These are phyloP conservation scores for Hypholoma fasciculare DNA, from an alignment of 768 basidiomycete species.

Conservation along the genomic window DNA sequence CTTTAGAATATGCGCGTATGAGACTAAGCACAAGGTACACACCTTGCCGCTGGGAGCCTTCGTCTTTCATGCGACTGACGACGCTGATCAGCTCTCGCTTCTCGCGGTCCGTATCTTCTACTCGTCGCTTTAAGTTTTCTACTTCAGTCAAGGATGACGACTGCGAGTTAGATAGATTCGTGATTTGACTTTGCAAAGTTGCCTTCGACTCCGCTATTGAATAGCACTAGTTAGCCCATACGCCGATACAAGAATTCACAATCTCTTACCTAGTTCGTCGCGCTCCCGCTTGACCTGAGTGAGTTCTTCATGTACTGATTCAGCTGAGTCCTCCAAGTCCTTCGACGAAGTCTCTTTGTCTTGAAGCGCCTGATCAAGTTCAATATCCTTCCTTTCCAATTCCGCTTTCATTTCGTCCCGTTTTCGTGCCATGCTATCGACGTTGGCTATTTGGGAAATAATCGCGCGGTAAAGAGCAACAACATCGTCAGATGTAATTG, in stretches of 20 bases:
- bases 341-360: slow-evolving; percentile 66
- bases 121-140: slow-evolving; percentile 54
- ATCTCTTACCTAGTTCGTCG: slow-evolving; percentile 59
- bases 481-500: slow-evolving; percentile 60
- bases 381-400: slow-evolving; percentile 71
- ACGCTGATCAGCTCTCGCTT: slow-evolving; percentile 87
- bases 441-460: slow-evolving; percentile 52
- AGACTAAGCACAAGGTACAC: slow-evolving; percentile 17
- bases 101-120: slow-evolving; percentile 83
- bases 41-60: slow-evolving; percentile 77
- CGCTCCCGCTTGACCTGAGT: slow-evolving; percentile 58
- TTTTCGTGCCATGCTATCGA: slow-evolving; percentile 58
- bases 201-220: slow-evolving; percentile 35
- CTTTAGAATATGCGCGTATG: slow-evolving; percentile 8
- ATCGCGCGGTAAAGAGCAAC: slow-evolving; percentile 63
- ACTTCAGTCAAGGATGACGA: slow-evolving; percentile 63
- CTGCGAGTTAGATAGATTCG: slow-evolving; percentile 56
- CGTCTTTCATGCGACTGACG: slow-evolving; percentile 80
- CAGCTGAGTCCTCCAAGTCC: slow-evolving; percentile 55
- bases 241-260: slow-evolving; percentile 4
- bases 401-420: slow-evolving; percentile 73
- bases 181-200: slow-evolving; percentile 54
- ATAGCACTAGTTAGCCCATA: slow-evolving; percentile 18
- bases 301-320: slow-evolving; percentile 57
- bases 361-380: slow-evolving; percentile 82